Conservation (phyloP, 2,329 filamentous ascomycete species). For the Tolypocladium paradoxum region DNA sequence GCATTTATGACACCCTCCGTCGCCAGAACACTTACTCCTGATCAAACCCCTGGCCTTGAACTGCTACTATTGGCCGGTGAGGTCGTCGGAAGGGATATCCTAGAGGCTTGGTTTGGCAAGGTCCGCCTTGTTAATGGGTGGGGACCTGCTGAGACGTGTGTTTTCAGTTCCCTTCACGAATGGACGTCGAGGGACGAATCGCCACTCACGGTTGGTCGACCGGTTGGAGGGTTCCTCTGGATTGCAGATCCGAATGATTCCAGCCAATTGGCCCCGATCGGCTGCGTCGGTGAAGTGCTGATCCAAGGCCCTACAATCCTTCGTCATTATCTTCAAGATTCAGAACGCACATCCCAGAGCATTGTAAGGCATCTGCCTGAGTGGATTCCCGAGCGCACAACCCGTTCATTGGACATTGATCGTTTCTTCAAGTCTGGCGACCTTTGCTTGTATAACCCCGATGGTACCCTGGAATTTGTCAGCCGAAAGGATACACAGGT, state of each 20-base stretch:
- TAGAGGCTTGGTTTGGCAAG: slow-evolving; percentile 4
- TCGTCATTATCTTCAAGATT: slow-evolving; percentile 2
- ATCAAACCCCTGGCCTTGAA: slow-evolving; percentile 1
- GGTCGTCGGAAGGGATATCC: not conserved
- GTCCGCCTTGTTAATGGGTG: slow-evolving; percentile 6
- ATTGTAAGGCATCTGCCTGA: not conserved
- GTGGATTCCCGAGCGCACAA: not conserved
- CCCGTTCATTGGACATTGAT: not conserved
- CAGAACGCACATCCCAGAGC: not conserved
- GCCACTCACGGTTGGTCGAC: slow-evolving; percentile 1
- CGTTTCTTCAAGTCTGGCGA: slow-evolving; percentile 10
- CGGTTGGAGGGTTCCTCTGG: slow-evolving; percentile 1
- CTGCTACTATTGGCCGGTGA: slow-evolving; percentile 4
- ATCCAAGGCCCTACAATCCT: slow-evolving; percentile 5
- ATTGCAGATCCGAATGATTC: slow-evolving; percentile 1
- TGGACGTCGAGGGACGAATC: not conserved
- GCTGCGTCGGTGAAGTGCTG: slow-evolving; percentile 4
- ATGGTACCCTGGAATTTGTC: slow-evolving; percentile 7
- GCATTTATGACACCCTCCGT: slow-evolving; percentile 4
- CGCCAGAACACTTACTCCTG: slow-evolving; percentile 1
- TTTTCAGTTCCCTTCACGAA: slow-evolving; percentile 1
- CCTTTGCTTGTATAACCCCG: slow-evolving; percentile 6
- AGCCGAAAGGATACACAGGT: slow-evolving; percentile 4
- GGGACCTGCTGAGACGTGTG: slow-evolving; percentile 5
- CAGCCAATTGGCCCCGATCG: slow-evolving; percentile 1